Percentiles rank a stretch among this genome's conserved stretches.
These are phyloP conservation scores for Metschnikowia henanensis DNA, from an alignment of 805 yeast species.

Conservation along the genomic window DNA sequence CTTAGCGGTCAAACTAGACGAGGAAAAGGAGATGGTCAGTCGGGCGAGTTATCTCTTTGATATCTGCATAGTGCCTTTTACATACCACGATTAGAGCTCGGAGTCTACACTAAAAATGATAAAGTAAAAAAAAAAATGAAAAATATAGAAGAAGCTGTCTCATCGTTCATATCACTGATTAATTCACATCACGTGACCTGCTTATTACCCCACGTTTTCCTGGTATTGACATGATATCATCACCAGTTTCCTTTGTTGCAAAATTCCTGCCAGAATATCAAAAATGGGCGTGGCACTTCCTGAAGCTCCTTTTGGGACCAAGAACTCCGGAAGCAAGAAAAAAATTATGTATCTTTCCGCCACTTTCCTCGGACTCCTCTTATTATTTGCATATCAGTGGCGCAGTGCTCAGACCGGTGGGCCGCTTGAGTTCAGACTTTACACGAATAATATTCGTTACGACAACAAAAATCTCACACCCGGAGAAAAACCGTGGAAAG, in stretches of 20 bases:
- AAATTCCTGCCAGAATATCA: not conserved
- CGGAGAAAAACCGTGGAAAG: conserved; percentile 48
- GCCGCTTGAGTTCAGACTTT: conserved; percentile 17
- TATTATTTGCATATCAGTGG: not conserved
- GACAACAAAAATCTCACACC: conserved; percentile 35
- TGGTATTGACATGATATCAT: no score
- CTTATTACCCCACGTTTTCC: not conserved
- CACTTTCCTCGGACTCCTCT: not conserved
- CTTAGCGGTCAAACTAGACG: no score
- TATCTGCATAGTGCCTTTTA: no score
- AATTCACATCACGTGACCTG: not conserved
- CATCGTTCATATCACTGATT: no score
- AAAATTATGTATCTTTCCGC: not conserved
- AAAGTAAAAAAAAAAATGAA: no score
- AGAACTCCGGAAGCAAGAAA: not conserved
- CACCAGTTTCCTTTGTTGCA: not conserved
- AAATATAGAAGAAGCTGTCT: no score
- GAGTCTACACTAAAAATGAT: no score
- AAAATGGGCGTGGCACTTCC: not conserved
- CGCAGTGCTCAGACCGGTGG: not conserved
- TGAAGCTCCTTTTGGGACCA: not conserved
- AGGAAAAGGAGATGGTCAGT: no score
- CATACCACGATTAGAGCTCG: no score
- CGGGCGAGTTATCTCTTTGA: no score
- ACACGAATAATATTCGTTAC: conserved; percentile 47